These are phyloP conservation scores for Symbiodinium natans DNA, from an alignment of 73 alveolate genomes.

Conservation along the genomic window DNA sequence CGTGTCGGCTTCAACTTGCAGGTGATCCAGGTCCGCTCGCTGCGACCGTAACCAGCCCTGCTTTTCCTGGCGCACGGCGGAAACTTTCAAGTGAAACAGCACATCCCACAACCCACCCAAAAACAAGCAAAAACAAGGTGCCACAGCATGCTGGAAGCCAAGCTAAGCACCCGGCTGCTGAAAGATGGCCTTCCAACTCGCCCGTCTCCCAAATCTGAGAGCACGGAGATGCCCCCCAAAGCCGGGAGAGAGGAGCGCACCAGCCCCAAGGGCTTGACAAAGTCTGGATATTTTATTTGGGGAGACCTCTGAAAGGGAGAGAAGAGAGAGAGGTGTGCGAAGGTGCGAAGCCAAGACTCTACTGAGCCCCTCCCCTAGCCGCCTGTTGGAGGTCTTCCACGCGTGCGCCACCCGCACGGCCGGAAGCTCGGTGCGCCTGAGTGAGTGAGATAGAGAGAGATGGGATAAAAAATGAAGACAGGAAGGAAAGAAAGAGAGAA, in stretches of 20 bases:
- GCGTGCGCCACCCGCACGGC: not conserved
- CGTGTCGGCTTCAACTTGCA: constrained; percentile 27
- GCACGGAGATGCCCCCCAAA: not conserved
- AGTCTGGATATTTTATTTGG: too few relatives aligned
- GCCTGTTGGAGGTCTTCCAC: constrained; percentile 3
- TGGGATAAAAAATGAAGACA: too few relatives aligned
- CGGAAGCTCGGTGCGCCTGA: not conserved
- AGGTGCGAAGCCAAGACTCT: too few relatives aligned
- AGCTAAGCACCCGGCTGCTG: not conserved
- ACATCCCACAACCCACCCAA: not conserved
- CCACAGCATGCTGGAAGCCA: too few relatives aligned
- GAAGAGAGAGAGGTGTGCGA: too few relatives aligned
- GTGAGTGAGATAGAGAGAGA: too few relatives aligned
- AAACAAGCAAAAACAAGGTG: not conserved
- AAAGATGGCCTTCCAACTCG: constrained; percentile 26
- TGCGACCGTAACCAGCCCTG: constrained; percentile 80
- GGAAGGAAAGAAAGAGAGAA: too few relatives aligned
- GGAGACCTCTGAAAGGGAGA: too few relatives aligned
- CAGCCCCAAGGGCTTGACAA: too few relatives aligned
- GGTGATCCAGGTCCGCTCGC: constrained; percentile 58
- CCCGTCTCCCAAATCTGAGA: constrained; percentile 58
- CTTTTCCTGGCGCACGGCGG: constrained; percentile 7
- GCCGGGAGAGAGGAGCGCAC: too few relatives aligned
- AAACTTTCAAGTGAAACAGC: not conserved
- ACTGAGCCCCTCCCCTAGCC: not conserved